These are phyloP conservation scores for Parmales sp. DNA, from an alignment of 108 stramenopile genomes.

Conservation along the genomic window DNA sequence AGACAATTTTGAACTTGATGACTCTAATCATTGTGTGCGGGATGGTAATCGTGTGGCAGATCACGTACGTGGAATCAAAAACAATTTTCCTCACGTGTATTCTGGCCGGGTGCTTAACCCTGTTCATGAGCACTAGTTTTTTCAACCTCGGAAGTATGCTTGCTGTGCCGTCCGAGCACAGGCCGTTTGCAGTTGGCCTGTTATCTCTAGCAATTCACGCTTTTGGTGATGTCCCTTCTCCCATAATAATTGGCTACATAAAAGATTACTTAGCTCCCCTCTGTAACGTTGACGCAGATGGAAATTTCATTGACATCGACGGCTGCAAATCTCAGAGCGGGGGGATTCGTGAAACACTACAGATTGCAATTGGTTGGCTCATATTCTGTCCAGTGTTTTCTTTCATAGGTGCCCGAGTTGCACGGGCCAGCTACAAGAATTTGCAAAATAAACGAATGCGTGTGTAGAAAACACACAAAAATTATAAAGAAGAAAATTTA, in stretches of 20 bases:
- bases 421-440: too few species aligned
- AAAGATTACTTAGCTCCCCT: neutral
- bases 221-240: neutral
- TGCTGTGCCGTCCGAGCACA: neutral
- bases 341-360: neutral
- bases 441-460: too few species aligned
- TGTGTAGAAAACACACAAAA: too few species aligned
- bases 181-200: neutral
- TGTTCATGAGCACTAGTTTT: neutral
- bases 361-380: neutral
- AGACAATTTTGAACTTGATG: neutral
- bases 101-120: neutral
- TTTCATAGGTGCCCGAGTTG: too few species aligned
- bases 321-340: neutral
- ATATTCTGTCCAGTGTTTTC: too few species aligned
- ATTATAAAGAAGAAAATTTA: too few species aligned
- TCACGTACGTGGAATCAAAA: neutral
- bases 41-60: neutral
- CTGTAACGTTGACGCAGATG: neutral
- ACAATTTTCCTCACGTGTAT: neutral
- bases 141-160: conserved; percentile 3
- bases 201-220: neutral
- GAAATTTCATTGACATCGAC: neutral
- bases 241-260: neutral
- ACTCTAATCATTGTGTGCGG: neutral